Base-by-base conservation (phyloP, 352 stramenopile genomes). In the Globisporangium camurandrum region DNA sequence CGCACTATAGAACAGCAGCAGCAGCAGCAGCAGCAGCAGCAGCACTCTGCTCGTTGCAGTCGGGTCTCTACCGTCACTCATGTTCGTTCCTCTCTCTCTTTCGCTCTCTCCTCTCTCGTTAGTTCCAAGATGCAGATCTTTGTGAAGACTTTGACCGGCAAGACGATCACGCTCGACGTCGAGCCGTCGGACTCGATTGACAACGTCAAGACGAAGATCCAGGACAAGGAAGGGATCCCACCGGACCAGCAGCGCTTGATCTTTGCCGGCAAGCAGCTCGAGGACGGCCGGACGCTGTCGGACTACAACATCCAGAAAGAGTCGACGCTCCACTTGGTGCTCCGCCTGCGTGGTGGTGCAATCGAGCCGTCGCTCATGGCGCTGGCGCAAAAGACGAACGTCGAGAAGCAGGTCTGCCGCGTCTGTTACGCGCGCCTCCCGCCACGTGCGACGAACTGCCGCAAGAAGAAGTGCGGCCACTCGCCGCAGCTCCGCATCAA, bases 381-480 rank as follows among this genome's bases (percentile, higher is more conserved):
- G 48, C 80, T 99, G 47, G 97, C 97, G 64, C 98, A 98, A 84
- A 97, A 97, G 86, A 99, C 92, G 75, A 99, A 99, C 88, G 97
- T 89, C 63, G 96, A 99, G 65, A 99, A 99, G 93, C 88, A 97
- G 77, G 97, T 99, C 59, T 99, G 97, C 90, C 95, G 97, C 70
- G 98, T 99, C 70, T 99, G 97, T 81, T 99, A 99, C 77, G 97
- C 97, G 59, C 95, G 97, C 88, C 94, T 99, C 48, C 97, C 97
- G 38, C 96, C 96, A 45, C 95, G 96, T 76, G 97, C 97, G 49
- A 98, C 89, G 57, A 99, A 99, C 90, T 99, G 97, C 93, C 92
- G 97, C 68, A 99, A 99, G 96, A 99, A 99, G 89, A 99, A 99
- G 92, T 99, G 97, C 69, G 97, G 97, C 69, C 97, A 99, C 87